phyloP scores from a whole-genome alignment of 768 basidiomycete genomes.

The Tricholoma bakamatsutake region DNA sequence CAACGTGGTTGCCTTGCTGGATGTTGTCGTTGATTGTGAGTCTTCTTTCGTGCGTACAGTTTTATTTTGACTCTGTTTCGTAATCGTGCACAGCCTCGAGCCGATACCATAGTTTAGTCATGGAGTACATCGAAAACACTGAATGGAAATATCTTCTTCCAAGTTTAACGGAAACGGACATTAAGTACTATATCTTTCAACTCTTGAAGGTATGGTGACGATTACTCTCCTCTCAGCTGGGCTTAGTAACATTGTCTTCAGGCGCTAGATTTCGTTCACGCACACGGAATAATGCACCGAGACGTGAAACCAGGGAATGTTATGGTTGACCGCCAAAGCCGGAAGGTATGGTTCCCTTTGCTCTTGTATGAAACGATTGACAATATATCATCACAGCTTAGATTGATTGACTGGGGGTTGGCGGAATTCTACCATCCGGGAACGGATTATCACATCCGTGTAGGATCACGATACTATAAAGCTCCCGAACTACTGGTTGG shows the following conservation, averaged over 20 bases:
- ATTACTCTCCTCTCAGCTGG: neutral
- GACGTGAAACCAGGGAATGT: slow-evolving; percentile 49
- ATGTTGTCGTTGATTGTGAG: slow-evolving; percentile 58
- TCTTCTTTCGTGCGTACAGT: neutral
- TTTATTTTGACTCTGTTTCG: neutral
- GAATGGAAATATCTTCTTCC: slow-evolving; percentile 61
- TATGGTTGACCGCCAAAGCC: slow-evolving; percentile 64
- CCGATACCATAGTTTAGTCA: slow-evolving; percentile 59
- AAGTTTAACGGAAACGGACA: slow-evolving; percentile 55
- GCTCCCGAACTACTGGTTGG: slow-evolving; percentile 68
- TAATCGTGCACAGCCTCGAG: slow-evolving; percentile 30
- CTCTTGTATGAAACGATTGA: neutral
- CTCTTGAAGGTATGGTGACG: slow-evolving; percentile 40
- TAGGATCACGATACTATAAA: slow-evolving; percentile 69
- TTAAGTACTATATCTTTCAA: slow-evolving; percentile 64
- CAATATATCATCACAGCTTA: slow-evolving; percentile 28
- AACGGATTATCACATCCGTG: slow-evolving; percentile 67
- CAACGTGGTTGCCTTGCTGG: slow-evolving; percentile 61
- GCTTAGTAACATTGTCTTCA: neutral
- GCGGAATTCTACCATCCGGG: slow-evolving; percentile 73
- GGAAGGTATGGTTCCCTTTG: slow-evolving; percentile 37
- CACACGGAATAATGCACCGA: slow-evolving; percentile 68
- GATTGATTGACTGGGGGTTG: slow-evolving; percentile 71
- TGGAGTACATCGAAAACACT: slow-evolving; percentile 62
- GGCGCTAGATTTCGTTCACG: slow-evolving; percentile 69